Evolutionary conservation across 768 basidiomycete genomes (phyloP).

Genomic region (Kwoniella shandongensis): DNA sequence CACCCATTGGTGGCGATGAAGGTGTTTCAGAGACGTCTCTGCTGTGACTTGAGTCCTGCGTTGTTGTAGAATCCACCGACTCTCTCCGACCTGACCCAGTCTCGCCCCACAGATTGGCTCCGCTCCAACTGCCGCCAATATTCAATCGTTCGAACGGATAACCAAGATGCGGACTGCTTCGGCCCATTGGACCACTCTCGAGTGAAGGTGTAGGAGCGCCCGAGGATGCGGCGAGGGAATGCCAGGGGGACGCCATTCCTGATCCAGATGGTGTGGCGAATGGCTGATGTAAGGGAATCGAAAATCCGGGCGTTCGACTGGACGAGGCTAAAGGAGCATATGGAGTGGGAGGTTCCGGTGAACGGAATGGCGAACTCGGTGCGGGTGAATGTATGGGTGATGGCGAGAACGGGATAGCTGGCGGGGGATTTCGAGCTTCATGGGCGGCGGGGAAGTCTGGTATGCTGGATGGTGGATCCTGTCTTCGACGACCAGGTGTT

Average conservation of each 20-base stretch:
- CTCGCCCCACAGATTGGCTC: slow-evolving; percentile 39
- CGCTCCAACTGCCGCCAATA: slow-evolving; percentile 46
- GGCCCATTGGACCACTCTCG: slow-evolving; percentile 36
- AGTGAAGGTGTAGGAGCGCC: slow-evolving; percentile 50
- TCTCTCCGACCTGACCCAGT: slow-evolving; percentile 11
- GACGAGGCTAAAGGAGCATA: slow-evolving; percentile 1
- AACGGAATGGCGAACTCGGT: slow-evolving; percentile 27
- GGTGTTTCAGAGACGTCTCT: background rate
- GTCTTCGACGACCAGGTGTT: slow-evolving; percentile 22
- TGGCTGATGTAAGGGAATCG: slow-evolving; percentile 7
- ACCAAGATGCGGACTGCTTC: slow-evolving; percentile 48
- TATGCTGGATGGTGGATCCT: slow-evolving; percentile 30
- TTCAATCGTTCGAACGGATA: slow-evolving; percentile 51
- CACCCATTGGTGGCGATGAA: slow-evolving; percentile 1
- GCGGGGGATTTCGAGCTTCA: slow-evolving; percentile 24
- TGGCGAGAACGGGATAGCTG: slow-evolving; percentile 19
- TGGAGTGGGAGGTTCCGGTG: slow-evolving; percentile 19
- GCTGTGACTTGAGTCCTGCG: slow-evolving; percentile 3
- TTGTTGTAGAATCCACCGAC: slow-evolving; percentile 14
- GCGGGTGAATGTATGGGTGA: slow-evolving; percentile 32
- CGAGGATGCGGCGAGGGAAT: slow-evolving; percentile 39
- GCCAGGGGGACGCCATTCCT: slow-evolving; percentile 41
- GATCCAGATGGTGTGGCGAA: slow-evolving; percentile 6
- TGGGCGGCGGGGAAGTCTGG: slow-evolving; percentile 32
- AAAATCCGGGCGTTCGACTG: slow-evolving; percentile 9